Conservation (phyloP, 805 yeast species). For the Ascoidea tarda region DNA sequence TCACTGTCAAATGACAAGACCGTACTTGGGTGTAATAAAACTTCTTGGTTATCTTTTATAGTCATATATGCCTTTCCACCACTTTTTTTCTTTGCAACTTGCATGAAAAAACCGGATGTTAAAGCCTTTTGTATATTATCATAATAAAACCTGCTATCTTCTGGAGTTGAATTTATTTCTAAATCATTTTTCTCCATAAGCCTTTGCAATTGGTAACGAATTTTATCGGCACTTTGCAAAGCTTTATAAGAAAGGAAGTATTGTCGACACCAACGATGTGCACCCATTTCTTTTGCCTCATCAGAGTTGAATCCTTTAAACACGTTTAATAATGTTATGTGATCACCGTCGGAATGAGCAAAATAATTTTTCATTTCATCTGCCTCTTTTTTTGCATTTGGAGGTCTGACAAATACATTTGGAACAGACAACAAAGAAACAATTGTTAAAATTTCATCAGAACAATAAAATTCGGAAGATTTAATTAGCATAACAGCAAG, state of each 20-base stretch:
- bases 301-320: constrained; percentile 71
- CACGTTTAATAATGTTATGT: constrained; percentile 78
- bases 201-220: constrained; percentile 69
- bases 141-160: constrained; percentile 48
- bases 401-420: constrained; percentile 87
- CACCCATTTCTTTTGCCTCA: constrained; percentile 51
- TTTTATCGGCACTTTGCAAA: constrained; percentile 72
- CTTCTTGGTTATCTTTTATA: constrained; percentile 93
- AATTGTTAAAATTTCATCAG: constrained; percentile 77
- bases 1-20: constrained; percentile 80
- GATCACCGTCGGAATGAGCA: constrained; percentile 94
- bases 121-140: constrained; percentile 76
- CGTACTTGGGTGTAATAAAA: constrained; percentile 85
- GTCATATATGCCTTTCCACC: constrained; percentile 77
- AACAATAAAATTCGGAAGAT: constrained; percentile 73
- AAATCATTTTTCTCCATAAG: constrained; percentile 74
- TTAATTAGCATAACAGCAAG: constrained; percentile 86
- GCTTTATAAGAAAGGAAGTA: constrained; percentile 78
- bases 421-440: constrained; percentile 91
- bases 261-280: constrained; percentile 79
- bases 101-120: constrained; percentile 94
- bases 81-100: constrained; percentile 86
- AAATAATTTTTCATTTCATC: constrained; percentile 81
- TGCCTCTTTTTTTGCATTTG: constrained; percentile 73
- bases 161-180: constrained; percentile 57